Percentiles rank a stretch among this genome's conserved stretches.
These are phyloP conservation scores for Carallia brachiata DNA, from an alignment of 345 rosid species.

Conservation along the genomic window DNA sequence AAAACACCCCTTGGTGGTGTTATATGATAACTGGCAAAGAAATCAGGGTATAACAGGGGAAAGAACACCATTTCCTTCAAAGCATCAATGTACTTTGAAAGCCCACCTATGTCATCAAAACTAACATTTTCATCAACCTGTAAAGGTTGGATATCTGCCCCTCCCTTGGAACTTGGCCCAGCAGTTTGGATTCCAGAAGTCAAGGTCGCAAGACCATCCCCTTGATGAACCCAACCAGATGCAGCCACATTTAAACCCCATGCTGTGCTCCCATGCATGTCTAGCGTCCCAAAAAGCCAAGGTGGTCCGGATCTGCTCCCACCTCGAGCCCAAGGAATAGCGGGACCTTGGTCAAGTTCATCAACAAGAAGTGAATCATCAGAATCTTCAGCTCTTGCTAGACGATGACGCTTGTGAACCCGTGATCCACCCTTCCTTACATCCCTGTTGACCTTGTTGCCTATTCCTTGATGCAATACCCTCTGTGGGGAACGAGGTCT, in stretches of 20 bases:
- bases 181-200: slow-evolving; percentile 95
- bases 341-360: slow-evolving; percentile 98
- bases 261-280: slow-evolving; percentile 73
- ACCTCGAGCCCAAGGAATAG: slow-evolving; percentile 91
- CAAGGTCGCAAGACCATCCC: slow-evolving; percentile 70
- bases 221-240: slow-evolving; percentile 99
- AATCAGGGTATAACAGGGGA: slow-evolving; percentile 97
- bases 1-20: slow-evolving; percentile 97
- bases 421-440: slow-evolving; percentile 91
- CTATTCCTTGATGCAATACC: slow-evolving; percentile 96
- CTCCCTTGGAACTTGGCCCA: slow-evolving; percentile 99
- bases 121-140: slow-evolving; percentile 93
- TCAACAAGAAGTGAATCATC: slow-evolving; percentile 99
- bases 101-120: slow-evolving; percentile 97
- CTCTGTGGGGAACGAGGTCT: slow-evolving; percentile 87
- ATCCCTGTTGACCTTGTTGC: slow-evolving; percentile 82
- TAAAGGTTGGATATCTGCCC: slow-evolving; percentile 98
- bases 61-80: slow-evolving; percentile 99
- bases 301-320: slow-evolving; percentile 95
- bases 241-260: slow-evolving; percentile 94
- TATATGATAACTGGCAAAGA: slow-evolving; percentile 91
- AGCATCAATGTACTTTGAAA: slow-evolving; percentile 89
- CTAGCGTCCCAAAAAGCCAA: slow-evolving; percentile 97
- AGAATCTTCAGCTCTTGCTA: slow-evolving; percentile 84
- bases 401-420: slow-evolving; percentile 88